These are phyloP conservation scores for Mycena chlorophos DNA, from an alignment of 768 basidiomycete species.

Conservation along the genomic window DNA sequence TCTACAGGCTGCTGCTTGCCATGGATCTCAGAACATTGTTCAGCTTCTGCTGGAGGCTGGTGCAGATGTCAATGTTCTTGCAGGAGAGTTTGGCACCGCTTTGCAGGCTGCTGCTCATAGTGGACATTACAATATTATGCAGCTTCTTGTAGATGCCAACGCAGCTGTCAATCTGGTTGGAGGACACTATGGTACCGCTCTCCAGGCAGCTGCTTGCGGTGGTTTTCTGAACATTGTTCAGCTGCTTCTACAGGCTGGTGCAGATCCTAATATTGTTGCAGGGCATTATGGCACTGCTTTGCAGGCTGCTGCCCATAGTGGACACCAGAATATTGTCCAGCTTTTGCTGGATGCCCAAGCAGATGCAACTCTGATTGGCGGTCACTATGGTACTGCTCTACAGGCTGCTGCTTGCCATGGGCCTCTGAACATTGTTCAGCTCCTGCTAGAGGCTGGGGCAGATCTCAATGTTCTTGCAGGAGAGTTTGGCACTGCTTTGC, in stretches of 20 bases:
- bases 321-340: background rate
- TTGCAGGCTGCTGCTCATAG: constrained; percentile 1
- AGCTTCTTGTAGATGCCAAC: background rate
- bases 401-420: too few relatives aligned
- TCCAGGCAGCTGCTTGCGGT: constrained; percentile 1
- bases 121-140: background rate
- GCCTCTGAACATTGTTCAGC: too few relatives aligned
- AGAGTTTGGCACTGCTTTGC: too few relatives aligned
- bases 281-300: background rate
- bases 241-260: constrained; percentile 2
- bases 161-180: constrained; percentile 1
- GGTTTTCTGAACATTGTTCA: background rate
- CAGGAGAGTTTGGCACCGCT: background rate
- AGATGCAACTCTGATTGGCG: background rate
- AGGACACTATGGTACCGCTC: background rate
- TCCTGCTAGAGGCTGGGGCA: too few relatives aligned
- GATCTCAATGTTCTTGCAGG: too few relatives aligned
- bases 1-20: background rate
- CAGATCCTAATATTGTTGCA: background rate
- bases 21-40: background rate
- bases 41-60: background rate
- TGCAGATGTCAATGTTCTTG: constrained; percentile 1
- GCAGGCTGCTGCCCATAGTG: background rate
- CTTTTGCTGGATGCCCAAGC: background rate
- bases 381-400: background rate